Evolutionary conservation across 257 asterid genomes (phyloP), one percentile per base, ranked within the genome.

Genomic region (Avicennia marina): DNA sequence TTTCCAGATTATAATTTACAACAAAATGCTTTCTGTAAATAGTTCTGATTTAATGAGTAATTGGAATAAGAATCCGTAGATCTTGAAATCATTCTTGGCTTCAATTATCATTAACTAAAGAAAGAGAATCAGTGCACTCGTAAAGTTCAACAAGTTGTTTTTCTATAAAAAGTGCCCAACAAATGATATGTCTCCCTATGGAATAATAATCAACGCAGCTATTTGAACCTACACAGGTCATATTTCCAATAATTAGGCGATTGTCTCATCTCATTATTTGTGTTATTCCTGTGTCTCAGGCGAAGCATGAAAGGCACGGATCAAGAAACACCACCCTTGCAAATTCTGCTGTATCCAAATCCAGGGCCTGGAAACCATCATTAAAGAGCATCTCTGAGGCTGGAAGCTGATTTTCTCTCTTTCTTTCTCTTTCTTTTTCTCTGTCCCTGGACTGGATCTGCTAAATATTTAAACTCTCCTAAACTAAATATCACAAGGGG

Each of bases 341-440:
- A 63, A 78, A 74, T 32, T 75, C 80, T 58, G 6, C n/a, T n/a
- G 65, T 70, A 20, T 57, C 78, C 10, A 89, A 72, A 69, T 69
- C 83, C 38, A 83, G 74, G 71, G 76, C 59, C 27, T 90, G 97
- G 97, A 95, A 86, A 49, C 95, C 95, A 27, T 72, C 94, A 62
- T 70, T 90, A 58, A 82, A 80, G 32, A 86, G 95, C 81, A 90
- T 90, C 60, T 84, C 90, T 38, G 97, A 90, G 63, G 86, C 85
- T 62, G 86, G 75, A 66, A 78, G 80, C 69, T 82, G 79, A 77
- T 56, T 59, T 2, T 16, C 43, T 3, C 12, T 6, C 6, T 50
- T 11, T 7, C 46, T 2, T 4, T 16, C 65, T 6, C 44, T 60
- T 24, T 20, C 11, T 32, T 33, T 20, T 17, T 43, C 3, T 42